Conservation (phyloP, 1,284 basidiomycete genomes). For the Pseudomicrostroma phylloplanum region DNA sequence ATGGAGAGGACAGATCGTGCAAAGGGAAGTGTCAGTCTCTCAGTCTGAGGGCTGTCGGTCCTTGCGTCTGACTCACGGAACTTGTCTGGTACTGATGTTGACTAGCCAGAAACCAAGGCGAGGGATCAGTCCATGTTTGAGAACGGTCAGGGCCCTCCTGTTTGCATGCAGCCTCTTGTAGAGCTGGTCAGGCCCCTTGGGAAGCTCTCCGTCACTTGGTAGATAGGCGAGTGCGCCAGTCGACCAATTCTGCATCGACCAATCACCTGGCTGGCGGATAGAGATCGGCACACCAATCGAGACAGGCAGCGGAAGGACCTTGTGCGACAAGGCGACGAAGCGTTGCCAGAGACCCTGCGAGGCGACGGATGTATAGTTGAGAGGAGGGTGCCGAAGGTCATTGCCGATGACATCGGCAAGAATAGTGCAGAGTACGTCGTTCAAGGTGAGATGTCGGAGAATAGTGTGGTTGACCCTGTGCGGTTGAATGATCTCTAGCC, state of each 20-base stretch:
- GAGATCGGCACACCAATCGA: conserved; percentile 43
- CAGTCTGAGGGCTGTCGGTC: background rate
- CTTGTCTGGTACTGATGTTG: conserved; percentile 27
- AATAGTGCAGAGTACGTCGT: conserved; percentile 43
- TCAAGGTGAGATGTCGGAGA: conserved; percentile 42
- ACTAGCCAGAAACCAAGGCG: conserved; percentile 30
- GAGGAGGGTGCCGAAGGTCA: conserved; percentile 21
- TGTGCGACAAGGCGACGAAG: conserved; percentile 18
- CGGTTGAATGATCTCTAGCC: conserved; percentile 24
- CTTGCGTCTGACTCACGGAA: conserved; percentile 18
- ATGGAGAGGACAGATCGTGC: background rate
- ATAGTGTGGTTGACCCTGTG: conserved; percentile 17
- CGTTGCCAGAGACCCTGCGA: background rate
- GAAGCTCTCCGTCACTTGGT: conserved; percentile 17
- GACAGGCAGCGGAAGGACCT: conserved; percentile 29
- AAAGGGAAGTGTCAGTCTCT: background rate
- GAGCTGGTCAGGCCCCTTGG: conserved; percentile 19
- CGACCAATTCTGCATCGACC: conserved; percentile 43
- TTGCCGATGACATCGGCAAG: conserved; percentile 39
- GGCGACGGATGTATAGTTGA: background rate
- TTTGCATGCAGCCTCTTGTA: conserved; percentile 37
- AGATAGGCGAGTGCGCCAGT: conserved; percentile 43
- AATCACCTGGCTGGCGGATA: conserved; percentile 38
- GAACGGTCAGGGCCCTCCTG: conserved; percentile 26
- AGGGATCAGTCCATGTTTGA: conserved; percentile 38